Evolutionary conservation across 306 rosid genomes (phyloP).

Genomic region (Pterocarpus santalinus): DNA sequence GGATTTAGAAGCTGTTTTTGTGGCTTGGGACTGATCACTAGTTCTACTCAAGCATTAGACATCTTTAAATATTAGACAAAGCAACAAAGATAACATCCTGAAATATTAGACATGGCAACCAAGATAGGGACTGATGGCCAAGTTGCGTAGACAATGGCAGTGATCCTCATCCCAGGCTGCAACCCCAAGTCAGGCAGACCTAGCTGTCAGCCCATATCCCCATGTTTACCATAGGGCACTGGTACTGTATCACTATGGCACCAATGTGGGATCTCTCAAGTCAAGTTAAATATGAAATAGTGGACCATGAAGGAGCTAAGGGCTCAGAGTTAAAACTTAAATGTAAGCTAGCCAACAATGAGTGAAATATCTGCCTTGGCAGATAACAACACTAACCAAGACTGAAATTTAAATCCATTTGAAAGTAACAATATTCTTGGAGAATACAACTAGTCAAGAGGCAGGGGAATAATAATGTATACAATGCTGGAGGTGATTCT

Average conservation of each 20-base stretch:
- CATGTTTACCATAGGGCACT: constrained; percentile 42
- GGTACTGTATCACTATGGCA: background rate
- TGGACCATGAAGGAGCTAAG: background rate
- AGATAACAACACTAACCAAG: too few relatives aligned
- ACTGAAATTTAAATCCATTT: too few relatives aligned
- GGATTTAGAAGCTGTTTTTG: constrained; percentile 5
- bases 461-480: too few relatives aligned
- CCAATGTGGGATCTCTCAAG: background rate
- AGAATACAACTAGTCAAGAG: too few relatives aligned
- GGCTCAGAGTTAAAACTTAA: background rate
- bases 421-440: too few relatives aligned
- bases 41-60: background rate
- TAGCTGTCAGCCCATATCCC: constrained; percentile 48
- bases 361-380: too few relatives aligned
- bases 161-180: constrained; percentile 47
- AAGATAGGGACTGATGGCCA: constrained; percentile 36
- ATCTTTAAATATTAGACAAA: too few relatives aligned
- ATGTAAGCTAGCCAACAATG: too few relatives aligned
- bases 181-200: constrained; percentile 52
- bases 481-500: too few relatives aligned
- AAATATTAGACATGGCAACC: constrained; percentile 28
- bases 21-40: background rate
- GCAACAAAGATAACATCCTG: constrained; percentile 22
- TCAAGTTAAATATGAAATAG: background rate
- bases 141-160: constrained; percentile 49